Conservation (phyloP, 108 stramenopile genomes). For the Stephanodiscus triporus region DNA sequence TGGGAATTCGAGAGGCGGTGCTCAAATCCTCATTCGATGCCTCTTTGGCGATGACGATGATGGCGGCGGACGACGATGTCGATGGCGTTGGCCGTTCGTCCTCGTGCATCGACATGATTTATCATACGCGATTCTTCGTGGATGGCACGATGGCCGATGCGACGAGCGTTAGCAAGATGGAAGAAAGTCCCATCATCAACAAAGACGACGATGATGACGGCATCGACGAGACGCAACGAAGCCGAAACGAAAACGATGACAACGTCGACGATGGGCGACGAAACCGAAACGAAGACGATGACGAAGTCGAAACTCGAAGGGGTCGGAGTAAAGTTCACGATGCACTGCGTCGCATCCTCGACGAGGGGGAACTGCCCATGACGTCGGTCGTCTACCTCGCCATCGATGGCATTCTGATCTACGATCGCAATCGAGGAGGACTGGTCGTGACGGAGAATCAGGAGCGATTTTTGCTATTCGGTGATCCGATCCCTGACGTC, state of each 20-base stretch:
- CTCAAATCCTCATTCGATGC: conserved; percentile 37
- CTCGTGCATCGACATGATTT: conserved; percentile 23
- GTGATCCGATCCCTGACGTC: conserved; percentile 13
- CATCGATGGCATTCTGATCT: conserved; percentile 41
- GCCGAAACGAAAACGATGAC: not conserved
- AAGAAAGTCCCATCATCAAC: not conserved
- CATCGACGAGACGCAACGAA: not conserved
- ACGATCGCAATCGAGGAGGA: conserved; percentile 45
- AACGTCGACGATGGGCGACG: not conserved
- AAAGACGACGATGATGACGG: not conserved
- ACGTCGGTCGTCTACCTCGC: conserved; percentile 37
- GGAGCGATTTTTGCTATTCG: conserved; percentile 31
- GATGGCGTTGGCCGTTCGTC: not conserved
- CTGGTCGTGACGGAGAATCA: conserved; percentile 16
- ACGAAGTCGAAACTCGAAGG: not conserved
- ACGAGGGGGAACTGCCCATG: conserved; percentile 13
- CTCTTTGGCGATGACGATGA: not conserved
- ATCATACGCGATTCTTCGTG: conserved; percentile 35
- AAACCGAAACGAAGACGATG: conserved; percentile 1
- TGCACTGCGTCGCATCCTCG: conserved; percentile 27
- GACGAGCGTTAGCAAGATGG: not conserved
- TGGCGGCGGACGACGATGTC: not conserved
- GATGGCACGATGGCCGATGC: not conserved
- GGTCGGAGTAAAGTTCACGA: conserved; percentile 5
- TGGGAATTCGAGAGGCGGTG: conserved; percentile 18